Percentiles rank a stretch among this genome's conserved stretches.
Evolutionary conservation across 2,329 filamentous ascomycete genomes (phyloP).

Genomic region (Neoscytalidium dimidiatum): DNA sequence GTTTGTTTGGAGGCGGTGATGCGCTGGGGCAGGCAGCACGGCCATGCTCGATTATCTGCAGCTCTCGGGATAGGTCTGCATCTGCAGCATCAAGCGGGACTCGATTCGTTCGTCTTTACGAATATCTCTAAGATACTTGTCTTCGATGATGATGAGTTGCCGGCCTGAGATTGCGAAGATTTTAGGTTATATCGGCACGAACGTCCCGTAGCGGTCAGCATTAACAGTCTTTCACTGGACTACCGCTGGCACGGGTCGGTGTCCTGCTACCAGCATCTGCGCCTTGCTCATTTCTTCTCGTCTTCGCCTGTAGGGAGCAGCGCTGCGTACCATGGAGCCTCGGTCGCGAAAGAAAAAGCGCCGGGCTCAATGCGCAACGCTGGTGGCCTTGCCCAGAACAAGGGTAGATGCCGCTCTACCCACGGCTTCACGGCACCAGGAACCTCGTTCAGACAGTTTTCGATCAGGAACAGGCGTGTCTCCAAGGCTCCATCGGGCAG

Average conservation of each 20-base stretch:
- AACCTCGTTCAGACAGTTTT: neutral
- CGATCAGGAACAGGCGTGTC: neutral
- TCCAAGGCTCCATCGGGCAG: neutral
- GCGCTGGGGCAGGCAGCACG: too few species aligned
- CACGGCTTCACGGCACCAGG: neutral
- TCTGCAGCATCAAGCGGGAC: too few species aligned
- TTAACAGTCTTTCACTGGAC: neutral
- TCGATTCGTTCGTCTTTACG: too few species aligned
- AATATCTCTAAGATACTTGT: too few species aligned
- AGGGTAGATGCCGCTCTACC: neutral
- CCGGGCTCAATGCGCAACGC: neutral
- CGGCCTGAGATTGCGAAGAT: neutral
- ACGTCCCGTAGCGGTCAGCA: neutral
- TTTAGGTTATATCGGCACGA: neutral
- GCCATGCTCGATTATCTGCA: too few species aligned
- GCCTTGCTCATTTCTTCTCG: neutral
- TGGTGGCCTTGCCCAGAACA: neutral
- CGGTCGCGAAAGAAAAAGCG: neutral
- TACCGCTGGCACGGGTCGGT: neutral
- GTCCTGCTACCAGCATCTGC: neutral
- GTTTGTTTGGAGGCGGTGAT: too few species aligned
- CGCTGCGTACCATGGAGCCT: too few species aligned
- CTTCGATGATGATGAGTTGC: too few species aligned
- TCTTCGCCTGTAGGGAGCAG: too few species aligned
- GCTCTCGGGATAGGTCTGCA: too few species aligned